Percentiles rank a stretch among this genome's conserved stretches.
phyloP scores from a whole-genome alignment of 768 basidiomycete species.

The Leccinum uliginosum region DNA sequence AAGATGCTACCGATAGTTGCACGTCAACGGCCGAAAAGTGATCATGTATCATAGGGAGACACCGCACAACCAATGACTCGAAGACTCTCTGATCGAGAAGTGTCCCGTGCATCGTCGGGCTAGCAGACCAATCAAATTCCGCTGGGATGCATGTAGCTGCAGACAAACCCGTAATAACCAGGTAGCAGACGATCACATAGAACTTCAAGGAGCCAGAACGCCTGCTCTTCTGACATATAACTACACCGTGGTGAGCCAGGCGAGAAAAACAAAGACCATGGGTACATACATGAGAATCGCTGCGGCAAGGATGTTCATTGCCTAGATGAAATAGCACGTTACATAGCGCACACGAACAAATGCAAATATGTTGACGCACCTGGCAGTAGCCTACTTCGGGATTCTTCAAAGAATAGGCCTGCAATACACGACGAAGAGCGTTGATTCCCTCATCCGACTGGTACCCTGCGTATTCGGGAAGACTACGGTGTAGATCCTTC shows the following conservation, averaged over 20 bases:
- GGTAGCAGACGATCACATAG: constrained; percentile 92
- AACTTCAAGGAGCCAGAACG: constrained; percentile 95
- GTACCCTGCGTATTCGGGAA: constrained; percentile 97
- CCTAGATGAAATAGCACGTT: constrained; percentile 39
- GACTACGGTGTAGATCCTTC: constrained; percentile 92
- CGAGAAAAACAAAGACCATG: neutral
- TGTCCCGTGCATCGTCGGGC: constrained; percentile 98
- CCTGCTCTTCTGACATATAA: constrained; percentile 98
- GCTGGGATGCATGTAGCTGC: neutral
- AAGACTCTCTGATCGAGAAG: constrained; percentile 98
- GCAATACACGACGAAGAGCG: constrained; percentile 82
- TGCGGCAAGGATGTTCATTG: constrained; percentile 96
- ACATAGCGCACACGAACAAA: neutral
- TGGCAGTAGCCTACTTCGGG: constrained; percentile 95
- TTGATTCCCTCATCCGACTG: constrained; percentile 85
- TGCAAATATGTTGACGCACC: constrained; percentile 35
- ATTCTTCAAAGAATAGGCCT: constrained; percentile 94
- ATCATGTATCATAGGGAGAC: constrained; percentile 90
- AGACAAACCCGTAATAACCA: constrained; percentile 87
- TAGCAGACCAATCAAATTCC: constrained; percentile 28
- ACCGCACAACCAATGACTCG: constrained; percentile 85
- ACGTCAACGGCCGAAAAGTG: constrained; percentile 91
- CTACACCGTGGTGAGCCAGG: constrained; percentile 37
- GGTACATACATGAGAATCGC: constrained; percentile 83
- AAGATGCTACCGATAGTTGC: constrained; percentile 91